phyloP scores from a whole-genome alignment of 2,329 filamentous ascomycete genomes.

The Phoma sp. region DNA sequence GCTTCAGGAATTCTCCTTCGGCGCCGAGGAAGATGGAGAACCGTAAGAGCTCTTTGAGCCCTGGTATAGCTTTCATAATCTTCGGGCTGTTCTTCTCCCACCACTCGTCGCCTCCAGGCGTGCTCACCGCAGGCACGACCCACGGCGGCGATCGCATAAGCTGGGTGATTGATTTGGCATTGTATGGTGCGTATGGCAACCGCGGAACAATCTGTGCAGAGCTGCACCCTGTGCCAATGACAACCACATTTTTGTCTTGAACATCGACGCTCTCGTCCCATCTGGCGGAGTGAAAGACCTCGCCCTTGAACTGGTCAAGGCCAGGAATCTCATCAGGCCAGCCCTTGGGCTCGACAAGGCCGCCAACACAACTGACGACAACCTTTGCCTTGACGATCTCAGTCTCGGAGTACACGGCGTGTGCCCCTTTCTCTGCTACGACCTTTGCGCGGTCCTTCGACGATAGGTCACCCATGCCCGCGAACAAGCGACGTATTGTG shows the following conservation, averaged over 20 bases:
- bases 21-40: constrained; percentile 55
- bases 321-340: constrained; percentile 61
- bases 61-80: constrained; percentile 59
- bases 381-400: constrained; percentile 63
- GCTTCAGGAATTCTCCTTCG: constrained; percentile 55
- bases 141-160: constrained; percentile 66
- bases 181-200: constrained; percentile 56
- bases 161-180: constrained; percentile 65
- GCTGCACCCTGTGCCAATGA: constrained; percentile 66
- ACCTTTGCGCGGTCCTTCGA: constrained; percentile 55
- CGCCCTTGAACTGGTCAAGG: constrained; percentile 61
- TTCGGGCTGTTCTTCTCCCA: constrained; percentile 58
- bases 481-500: constrained; percentile 57
- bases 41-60: constrained; percentile 56
- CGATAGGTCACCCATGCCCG: constrained; percentile 63
- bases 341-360: constrained; percentile 61
- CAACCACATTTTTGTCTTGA: constrained; percentile 63
- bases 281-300: constrained; percentile 65
- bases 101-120: constrained; percentile 50
- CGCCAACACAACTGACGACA: constrained; percentile 63
- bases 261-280: constrained; percentile 64
- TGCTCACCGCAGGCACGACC: constrained; percentile 55
- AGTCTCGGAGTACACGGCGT: constrained; percentile 58
- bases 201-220: constrained; percentile 64
- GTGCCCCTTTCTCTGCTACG: constrained; percentile 53